phyloP scores from a whole-genome alignment of 768 basidiomycete species.

The Royoungia palumana region DNA sequence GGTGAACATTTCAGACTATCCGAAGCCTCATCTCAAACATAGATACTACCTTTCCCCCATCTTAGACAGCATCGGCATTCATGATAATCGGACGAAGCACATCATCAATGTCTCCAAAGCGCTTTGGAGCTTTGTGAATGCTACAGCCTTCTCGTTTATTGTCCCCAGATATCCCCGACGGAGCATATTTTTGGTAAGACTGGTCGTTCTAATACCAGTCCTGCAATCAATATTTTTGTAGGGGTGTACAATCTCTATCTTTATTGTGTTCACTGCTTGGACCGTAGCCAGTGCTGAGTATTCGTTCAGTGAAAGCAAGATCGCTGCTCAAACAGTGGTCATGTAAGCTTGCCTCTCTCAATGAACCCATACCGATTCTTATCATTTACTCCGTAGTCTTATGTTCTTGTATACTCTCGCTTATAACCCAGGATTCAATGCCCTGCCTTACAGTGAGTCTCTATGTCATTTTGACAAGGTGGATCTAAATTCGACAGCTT shows the following conservation, averaged over 20 bases:
- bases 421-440: background rate
- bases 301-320: background rate
- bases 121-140: background rate
- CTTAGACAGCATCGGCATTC: slow-evolving; percentile 11
- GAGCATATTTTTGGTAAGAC: background rate
- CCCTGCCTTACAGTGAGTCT: slow-evolving; percentile 3
- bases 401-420: slow-evolving; percentile 9
- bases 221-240: background rate
- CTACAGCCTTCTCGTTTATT: background rate
- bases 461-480: background rate
- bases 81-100: background rate
- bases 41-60: slow-evolving; percentile 6
- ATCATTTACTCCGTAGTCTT: background rate
- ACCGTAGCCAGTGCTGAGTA: slow-evolving; percentile 5
- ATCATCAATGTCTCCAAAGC: background rate
- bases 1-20: background rate
- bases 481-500: slow-evolving; percentile 35
- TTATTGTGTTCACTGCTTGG: slow-evolving; percentile 5
- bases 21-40: background rate
- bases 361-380: too few species aligned
- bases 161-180: slow-evolving; percentile 9
- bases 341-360: background rate
- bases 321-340: background rate
- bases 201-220: too few species aligned
- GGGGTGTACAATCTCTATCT: slow-evolving; percentile 7